Percentiles rank a stretch among this genome's conserved stretches.
Evolutionary conservation across 495 filamentous ascomycete genomes (phyloP).

Genomic region (Podospora australis): DNA sequence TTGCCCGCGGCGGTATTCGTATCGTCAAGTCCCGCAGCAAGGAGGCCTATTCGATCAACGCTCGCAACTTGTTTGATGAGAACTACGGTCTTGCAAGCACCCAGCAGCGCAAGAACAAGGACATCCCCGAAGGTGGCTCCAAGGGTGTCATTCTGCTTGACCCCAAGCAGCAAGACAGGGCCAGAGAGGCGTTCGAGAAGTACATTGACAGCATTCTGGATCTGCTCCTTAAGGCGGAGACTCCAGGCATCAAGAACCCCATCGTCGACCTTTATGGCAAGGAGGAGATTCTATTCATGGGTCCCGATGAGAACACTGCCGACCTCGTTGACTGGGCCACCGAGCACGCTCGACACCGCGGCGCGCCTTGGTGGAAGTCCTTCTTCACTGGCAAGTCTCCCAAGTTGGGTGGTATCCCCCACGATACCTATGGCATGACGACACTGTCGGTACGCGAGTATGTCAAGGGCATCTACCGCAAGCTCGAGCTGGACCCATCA

Average conservation of each 20-base stretch:
- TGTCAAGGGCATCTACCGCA: constrained; percentile 92
- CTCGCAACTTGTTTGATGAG: constrained; percentile 91
- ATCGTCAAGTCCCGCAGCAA: constrained; percentile 96
- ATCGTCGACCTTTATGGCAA: constrained; percentile 92
- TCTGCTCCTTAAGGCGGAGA: constrained; percentile 78
- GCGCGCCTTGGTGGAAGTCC: constrained; percentile 98
- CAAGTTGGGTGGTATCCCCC: constrained; percentile 90
- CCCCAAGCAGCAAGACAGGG: constrained; percentile 87
- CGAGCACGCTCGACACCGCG: constrained; percentile 79
- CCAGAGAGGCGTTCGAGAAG: constrained; percentile 89
- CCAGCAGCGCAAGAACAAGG: constrained; percentile 99
- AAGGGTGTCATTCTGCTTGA: constrained; percentile 97
- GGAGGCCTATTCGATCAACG: constrained; percentile 94
- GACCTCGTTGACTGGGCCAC: constrained; percentile 98
- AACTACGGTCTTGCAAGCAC: constrained; percentile 98
- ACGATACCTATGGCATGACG: constrained; percentile 96
- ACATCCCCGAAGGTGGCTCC: constrained; percentile 97
- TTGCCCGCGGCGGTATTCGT: constrained; percentile 92
- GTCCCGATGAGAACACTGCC: constrained; percentile 97
- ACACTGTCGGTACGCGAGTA: constrained; percentile 94
- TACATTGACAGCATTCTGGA: constrained; percentile 98
- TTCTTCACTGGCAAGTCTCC: constrained; percentile 99
- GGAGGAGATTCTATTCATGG: constrained; percentile 96
- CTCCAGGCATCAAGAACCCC: constrained; percentile 96
- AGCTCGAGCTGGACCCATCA: constrained; percentile 78